Base-by-base conservation (phyloP, 73 alveolate species). In the Paramecium bursaria region DNA sequence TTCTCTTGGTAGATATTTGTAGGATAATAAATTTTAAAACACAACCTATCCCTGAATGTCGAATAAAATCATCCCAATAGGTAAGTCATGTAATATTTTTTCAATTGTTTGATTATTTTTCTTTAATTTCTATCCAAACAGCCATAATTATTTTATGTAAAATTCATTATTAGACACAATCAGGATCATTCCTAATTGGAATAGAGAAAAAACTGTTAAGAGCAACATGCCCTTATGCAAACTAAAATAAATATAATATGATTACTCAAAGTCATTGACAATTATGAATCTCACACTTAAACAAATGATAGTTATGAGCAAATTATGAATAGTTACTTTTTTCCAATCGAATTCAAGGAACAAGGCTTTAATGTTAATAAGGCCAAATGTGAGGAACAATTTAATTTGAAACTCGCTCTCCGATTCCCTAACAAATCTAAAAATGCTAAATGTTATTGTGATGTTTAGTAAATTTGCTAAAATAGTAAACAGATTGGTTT, bases 191-290 rank as follows among this genome's bases (percentile, higher is more conserved):
- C 33, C 44, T 42, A 67, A 25, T 67, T 67, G 27, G 44, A 39
- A 67, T 21, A 67, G 44, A 6, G 44, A 21, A 19, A 67, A 13
- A 5, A 42, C 19, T 2, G 60, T 11, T 17, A 67, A 10, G 3
- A 31, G 19, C 2, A 67, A 2, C 15, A 67, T 10, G 1, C 33
- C 44, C 27, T 67, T 67, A 67, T 25, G 50, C 17, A 15, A 31
- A 39, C 82, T 67, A 39, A 5, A 39, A 15, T 35, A 31, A 1
- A 14, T n/a, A 33, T 39, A n/a, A 0, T 2, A 39, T 11, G 9
- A 67, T 21, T 67, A 67, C 82, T 67, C 44, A 67, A 39, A 67
- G 44, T 67, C 82, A 21, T 67, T 35, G 9, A 67, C 44, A 15
- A 67, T 2, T 7, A 25, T 39, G 60, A 53, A 67, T 67, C 27